Evolutionary conservation across 2,329 filamentous ascomycete species (phyloP), one percentile per base, ranked within the genome.

Genomic region (Drechslera avenae): DNA sequence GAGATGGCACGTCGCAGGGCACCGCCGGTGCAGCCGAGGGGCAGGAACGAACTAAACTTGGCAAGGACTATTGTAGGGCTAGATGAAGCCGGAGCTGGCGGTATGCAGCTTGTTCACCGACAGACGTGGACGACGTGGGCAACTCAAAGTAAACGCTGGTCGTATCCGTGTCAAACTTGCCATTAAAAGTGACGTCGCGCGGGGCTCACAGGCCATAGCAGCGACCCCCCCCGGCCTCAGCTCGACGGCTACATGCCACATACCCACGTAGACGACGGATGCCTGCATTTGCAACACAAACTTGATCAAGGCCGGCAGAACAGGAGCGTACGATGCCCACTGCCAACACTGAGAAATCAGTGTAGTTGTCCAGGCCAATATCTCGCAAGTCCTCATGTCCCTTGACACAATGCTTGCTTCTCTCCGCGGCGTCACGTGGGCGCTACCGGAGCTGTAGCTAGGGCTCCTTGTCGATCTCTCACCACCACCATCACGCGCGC

Each of bases 121-220:
- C 39, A 34, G 39, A 43, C 28, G 30, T 30, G 37, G 39, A 35
- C 47, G 6, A 35, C 32, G 39, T 46, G 50, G 47, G 41, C 41
- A 51, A 40, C 14, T 16, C 14, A 33, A 26, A 32, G 32, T 37
- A 52, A 37, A 48, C 41, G 44, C 41, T 45, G 47, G 49, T 39
- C 33, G 47, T 41, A 33, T 40, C 26, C 33, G 46, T 26, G 45
- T 39, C 31, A 51, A 56, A 50, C 46, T 48, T 48, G 53, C 37
- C 21, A 60, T 53, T 56, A 53, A 46, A 34, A 51, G 61, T 66
- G 63, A 66, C 63, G 63, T 66, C 59, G 60, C 54, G 55, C 39
- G 50, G 45, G 50, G 47, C 35, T 43, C 42, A 46, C 41, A 41
- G 19, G 31, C 23, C 46, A 28, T 13, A 23, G 9, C 26, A 28